Conservation (phyloP, 1,284 basidiomycete genomes). For the Cryptococcus amylolentus region DNA sequence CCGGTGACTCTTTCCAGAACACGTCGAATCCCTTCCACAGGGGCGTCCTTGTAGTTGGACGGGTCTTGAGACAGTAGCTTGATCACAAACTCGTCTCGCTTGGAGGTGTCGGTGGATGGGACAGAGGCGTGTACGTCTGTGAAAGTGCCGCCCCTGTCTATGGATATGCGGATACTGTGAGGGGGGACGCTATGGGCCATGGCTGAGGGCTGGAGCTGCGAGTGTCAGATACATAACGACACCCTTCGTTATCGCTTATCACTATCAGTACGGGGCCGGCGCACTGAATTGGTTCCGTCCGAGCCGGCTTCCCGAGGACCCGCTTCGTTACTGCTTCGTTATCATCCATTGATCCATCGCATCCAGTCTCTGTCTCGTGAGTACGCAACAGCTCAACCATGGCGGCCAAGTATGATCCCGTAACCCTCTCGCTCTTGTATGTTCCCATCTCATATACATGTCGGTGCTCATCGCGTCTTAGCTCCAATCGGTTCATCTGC, state of each 20-base stretch:
- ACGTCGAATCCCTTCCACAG: conserved; percentile 77
- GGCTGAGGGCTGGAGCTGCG: background rate
- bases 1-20: conserved; percentile 73
- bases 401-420: conserved; percentile 26
- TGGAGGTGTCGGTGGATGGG: background rate
- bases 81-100: conserved; percentile 33
- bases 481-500: conserved; percentile 36
- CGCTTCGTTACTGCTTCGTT: too few relatives aligned
- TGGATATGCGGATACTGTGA: conserved; percentile 43
- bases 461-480: background rate
- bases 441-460: background rate
- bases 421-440: conserved; percentile 36
- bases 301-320: too few relatives aligned
- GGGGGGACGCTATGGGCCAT: conserved; percentile 33
- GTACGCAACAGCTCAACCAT: too few relatives aligned
- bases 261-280: too few relatives aligned
- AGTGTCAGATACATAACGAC: background rate
- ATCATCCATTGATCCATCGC: too few relatives aligned
- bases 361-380: too few relatives aligned
- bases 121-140: conserved; percentile 45
- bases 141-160: conserved; percentile 47
- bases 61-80: conserved; percentile 80
- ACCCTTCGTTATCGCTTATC: too few relatives aligned
- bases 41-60: conserved; percentile 85
- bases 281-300: too few relatives aligned